Evolutionary conservation across 768 basidiomycete species (phyloP), one percentile per base, ranked within the genome.

Genomic region (Boletus reticulatus): DNA sequence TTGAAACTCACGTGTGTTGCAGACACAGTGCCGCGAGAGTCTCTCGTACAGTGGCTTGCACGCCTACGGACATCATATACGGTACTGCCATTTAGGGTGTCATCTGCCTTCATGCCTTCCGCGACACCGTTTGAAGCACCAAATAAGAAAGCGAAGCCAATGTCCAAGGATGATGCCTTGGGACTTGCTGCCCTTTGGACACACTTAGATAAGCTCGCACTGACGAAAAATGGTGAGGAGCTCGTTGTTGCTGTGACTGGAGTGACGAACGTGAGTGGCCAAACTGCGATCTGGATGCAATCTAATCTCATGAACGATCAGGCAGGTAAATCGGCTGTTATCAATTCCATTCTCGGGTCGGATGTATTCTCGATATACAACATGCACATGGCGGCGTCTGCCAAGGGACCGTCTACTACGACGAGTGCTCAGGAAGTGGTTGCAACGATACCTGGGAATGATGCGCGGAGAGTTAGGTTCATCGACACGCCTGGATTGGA

Each of bases 401-500:
- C 78, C 32, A 78, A 78, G 34, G 80, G 82, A 24, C 87, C 87
- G 10, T 71, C 46, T 36, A 88, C 88, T 2, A 96, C 94, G 20
- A 92, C 87, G 22, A 75, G 78, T 14, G 78, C 88, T 6, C 86
- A 87, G 61, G 85, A 87, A 61, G 77, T 89, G 22, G 71, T 76
- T 3, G 61, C 82, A 4, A 80, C 80, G 48, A 67, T 75, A 11
- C 76, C 75, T 11, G 80, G 78, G 22, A 76, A 74, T 20, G 58
- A 45, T 12, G 44, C 34, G n/a, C 49, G 45, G 58, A 73, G 74
- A 49, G 75, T 94, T 60, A 80, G 81, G 34, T 63, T 95, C 53
- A 84, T 94, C 62, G 94, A 97, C 69, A 96, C 92, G 0, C 94
- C 94, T 32, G 94, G 94, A n/a, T 73, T 94, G 45, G 58, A 61